A percentile compares a stretch with the other conserved stretches of the same genome.
Conservation (phyloP, 140 eudicot species). For the Cichorium intybus region DNA sequence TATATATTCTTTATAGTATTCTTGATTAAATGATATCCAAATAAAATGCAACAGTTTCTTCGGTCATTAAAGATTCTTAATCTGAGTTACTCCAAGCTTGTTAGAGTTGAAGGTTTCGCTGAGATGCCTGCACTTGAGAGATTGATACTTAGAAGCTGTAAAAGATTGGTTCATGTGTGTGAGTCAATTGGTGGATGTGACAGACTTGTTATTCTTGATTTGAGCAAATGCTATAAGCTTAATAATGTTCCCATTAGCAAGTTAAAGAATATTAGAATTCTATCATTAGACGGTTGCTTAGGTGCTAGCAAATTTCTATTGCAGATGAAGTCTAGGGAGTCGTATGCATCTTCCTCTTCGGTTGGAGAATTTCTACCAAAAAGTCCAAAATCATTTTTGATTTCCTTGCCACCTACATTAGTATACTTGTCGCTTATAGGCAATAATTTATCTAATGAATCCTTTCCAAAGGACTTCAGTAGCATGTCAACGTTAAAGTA, state of each 20-base stretch:
- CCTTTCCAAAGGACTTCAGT: neutral
- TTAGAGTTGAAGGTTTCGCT: slow-evolving; percentile 1
- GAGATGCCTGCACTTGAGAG: slow-evolving; percentile 16
- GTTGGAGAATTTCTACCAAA: too few relatives aligned
- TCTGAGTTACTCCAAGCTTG: slow-evolving; percentile 9
- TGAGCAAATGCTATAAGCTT: slow-evolving; percentile 12
- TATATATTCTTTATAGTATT: too few relatives aligned
- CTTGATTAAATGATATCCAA: neutral
- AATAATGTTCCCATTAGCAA: slow-evolving; percentile 10
- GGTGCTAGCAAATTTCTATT: neutral
- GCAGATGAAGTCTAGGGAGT: too few relatives aligned
- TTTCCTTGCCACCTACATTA: neutral
- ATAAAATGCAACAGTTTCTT: slow-evolving; percentile 2
- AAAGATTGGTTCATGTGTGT: neutral
- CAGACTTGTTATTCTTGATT: slow-evolving; percentile 4
- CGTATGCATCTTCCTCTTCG: too few relatives aligned
- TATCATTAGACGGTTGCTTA: neutral
- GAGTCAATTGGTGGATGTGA: slow-evolving; percentile 11
- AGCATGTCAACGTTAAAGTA: neutral
- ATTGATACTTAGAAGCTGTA: slow-evolving; percentile 19
- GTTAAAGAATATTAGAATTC: neutral
- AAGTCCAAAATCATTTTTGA: too few relatives aligned
- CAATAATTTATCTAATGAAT: neutral
- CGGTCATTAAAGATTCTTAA: slow-evolving; percentile 16
- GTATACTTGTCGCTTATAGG: neutral